Base-by-base conservation (phyloP, 495 filamentous ascomycete species). In the Friedmanniomyces endolithicus region DNA sequence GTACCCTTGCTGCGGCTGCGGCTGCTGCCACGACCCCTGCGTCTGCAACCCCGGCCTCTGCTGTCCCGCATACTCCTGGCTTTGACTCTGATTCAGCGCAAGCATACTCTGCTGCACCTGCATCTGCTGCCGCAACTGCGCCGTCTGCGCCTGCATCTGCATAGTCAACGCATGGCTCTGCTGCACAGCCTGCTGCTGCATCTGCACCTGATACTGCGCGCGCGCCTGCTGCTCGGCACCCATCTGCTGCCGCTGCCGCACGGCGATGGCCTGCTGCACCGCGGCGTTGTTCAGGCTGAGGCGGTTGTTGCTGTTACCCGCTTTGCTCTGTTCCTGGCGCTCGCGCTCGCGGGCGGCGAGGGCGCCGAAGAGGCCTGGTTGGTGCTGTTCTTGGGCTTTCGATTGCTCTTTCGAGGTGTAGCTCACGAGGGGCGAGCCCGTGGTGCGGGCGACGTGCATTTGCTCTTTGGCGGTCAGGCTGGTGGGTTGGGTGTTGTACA, bases 401-500 rank as follows among this genome's bases (percentile, higher is more conserved):
- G 55, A 25, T 39, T 57, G 20, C 14, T 23, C 39, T 12, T 49
- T 62, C 1, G 49, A 17, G 14, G 53, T 79, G 64, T 92, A 72
- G 33, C 82, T 83, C 60, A 94, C 81, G 57, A 97, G 75, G 1
- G 90, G 84, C 0, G 82, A 84, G 0, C 87, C 86, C 7, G 90
- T 95, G 56, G 87, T 74, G 31, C 88, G 79, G n/a, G 90, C 86
- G 27, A 97, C 82, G 63, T 94, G 85, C 66, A 95, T 88, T 64
- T 95, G 90, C 67, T 97, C 90, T 8, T 86, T 84, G n/a, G 90
- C 90, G 16, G 89, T 90, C 19, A 95, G 78, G 52, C 83, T 79
- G 1, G 74, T 75, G 14, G 46, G 27, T 31, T 41, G 52, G 7
- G 43, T 53, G 11, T 43, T 53, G 23, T 55, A 31, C 27, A 52